Evolutionary conservation across 2,329 filamentous ascomycete genomes (phyloP).

Genomic region (Acephala macrosclerotiorum): DNA sequence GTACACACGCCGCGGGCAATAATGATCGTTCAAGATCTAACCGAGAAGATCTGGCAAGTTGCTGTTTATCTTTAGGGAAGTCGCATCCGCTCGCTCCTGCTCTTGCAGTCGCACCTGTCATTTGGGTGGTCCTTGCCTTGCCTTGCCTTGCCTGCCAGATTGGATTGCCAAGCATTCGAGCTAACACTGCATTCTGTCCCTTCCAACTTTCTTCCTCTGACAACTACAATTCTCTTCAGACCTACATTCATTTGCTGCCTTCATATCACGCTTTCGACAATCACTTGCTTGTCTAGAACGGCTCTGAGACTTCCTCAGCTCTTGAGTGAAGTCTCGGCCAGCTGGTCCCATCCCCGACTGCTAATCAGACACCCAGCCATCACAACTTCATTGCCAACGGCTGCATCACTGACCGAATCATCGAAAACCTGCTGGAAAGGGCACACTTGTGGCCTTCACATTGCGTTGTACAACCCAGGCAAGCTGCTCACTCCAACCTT

Average conservation of each 20-base stretch:
- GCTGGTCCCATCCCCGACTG: background rate
- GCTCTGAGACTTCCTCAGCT: background rate
- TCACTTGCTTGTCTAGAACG: slow-evolving; percentile 5
- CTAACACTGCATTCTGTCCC: background rate
- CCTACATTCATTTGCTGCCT: slow-evolving; percentile 33
- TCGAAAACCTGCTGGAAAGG: background rate
- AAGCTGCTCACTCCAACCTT: too few species aligned
- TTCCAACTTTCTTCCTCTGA: slow-evolving; percentile 9
- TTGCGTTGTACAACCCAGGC: too few species aligned
- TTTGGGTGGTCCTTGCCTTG: background rate
- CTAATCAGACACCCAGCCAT: background rate
- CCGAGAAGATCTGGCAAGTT: background rate
- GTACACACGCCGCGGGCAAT: background rate
- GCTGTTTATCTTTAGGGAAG: background rate
- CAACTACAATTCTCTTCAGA: slow-evolving; percentile 12
- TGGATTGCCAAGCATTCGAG: background rate
- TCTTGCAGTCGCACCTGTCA: background rate
- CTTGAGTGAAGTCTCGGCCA: background rate
- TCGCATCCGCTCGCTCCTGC: background rate
- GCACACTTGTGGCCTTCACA: background rate
- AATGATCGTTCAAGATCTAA: background rate
- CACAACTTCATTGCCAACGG: background rate
- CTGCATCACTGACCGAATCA: background rate
- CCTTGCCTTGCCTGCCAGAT: slow-evolving; percentile 1
- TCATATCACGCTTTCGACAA: slow-evolving; percentile 13